Evolutionary conservation across 345 rosid genomes (phyloP), one percentile per base, ranked within the genome.

Genomic region (Lenwebbia sp.): DNA sequence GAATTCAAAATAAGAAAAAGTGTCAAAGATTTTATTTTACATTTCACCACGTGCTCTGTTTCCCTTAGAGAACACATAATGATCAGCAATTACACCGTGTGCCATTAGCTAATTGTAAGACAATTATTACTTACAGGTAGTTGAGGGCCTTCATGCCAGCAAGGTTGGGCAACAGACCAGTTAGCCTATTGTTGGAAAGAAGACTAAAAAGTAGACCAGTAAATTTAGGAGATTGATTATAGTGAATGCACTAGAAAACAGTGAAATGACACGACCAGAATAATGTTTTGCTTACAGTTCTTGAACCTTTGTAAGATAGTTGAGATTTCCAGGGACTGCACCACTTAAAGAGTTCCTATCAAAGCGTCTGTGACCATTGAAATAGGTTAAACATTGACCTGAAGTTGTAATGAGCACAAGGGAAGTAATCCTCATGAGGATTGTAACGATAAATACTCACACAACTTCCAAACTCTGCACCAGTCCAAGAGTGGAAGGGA

Each of bases 101-200:
- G 10, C 22, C 10, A 7, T 30, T 14, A 62, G 40, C 9, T 10
- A 19, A 4, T 19, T 9, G 5, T 13, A 84, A 37, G 7, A 37
- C 55, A 62, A 10, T 6, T 7, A 5, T 6, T 74, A 90, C 98
- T 93, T 91, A 96, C 99, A 97, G 78, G 74, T 92, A 92, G 88
- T 52, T 87, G 87, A 98, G 95, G 85, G 37, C 40, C 81, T n/a
- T 83, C 93, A 96, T 85, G 85, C 88, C 91, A 52, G 91, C 78
- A 84, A 98, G 94, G 92, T 92, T 84, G 55, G 98, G 99, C 83
- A 98, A 54, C 75, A 87, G 88, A 65, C 98, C 99, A 3, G 81
- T 87, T 51, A 96, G 85, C 57, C 4, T 22, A 84, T 96, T 96
- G 90, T 94, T 96, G 87, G 99, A 94, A 90, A 98, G 89, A 85